phyloP scores from a whole-genome alignment of 192 early-diverging fungal genomes.

The Podila minutissima region DNA sequence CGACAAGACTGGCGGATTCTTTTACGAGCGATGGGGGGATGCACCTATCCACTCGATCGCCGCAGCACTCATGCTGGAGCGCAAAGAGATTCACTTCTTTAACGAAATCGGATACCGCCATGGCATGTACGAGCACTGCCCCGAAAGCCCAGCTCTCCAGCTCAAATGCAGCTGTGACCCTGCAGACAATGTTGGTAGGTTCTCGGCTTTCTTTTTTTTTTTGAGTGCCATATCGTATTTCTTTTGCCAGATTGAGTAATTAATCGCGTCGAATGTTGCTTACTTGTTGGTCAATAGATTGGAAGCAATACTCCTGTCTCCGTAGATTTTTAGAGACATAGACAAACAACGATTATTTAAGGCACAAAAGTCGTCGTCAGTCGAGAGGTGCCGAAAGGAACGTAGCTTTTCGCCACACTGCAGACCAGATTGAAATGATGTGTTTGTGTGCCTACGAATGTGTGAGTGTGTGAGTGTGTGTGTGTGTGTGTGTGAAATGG shows the following conservation, averaged over 20 bases:
- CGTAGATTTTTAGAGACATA: slow-evolving; percentile 40
- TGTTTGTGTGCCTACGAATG: too few species aligned
- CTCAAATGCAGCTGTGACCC: slow-evolving; percentile 63
- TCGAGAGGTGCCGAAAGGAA: too few species aligned
- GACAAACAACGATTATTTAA: not conserved
- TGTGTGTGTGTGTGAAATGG: too few species aligned
- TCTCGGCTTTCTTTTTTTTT: slow-evolving; percentile 1
- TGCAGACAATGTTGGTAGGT: slow-evolving; percentile 62
- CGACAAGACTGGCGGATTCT: slow-evolving; percentile 86
- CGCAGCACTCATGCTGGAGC: slow-evolving; percentile 68
- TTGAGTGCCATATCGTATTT: not conserved
- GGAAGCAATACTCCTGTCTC: slow-evolving; percentile 41
- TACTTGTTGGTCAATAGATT: slow-evolving; percentile 12
- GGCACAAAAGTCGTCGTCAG: not conserved
- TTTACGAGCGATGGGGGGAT: slow-evolving; percentile 84
- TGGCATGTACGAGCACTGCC: slow-evolving; percentile 76
- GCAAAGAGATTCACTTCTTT: slow-evolving; percentile 78
- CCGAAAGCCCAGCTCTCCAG: slow-evolving; percentile 59
- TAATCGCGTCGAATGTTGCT: too few species aligned
- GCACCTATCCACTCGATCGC: slow-evolving; percentile 81
- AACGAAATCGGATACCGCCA: slow-evolving; percentile 81
- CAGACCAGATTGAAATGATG: too few species aligned
- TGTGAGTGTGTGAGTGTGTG: too few species aligned
- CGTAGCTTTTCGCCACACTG: too few species aligned
- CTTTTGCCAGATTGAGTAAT: too few species aligned